These are phyloP conservation scores for Lipomyces mesembrius DNA, from an alignment of 805 yeast genomes.

Conservation along the genomic window DNA sequence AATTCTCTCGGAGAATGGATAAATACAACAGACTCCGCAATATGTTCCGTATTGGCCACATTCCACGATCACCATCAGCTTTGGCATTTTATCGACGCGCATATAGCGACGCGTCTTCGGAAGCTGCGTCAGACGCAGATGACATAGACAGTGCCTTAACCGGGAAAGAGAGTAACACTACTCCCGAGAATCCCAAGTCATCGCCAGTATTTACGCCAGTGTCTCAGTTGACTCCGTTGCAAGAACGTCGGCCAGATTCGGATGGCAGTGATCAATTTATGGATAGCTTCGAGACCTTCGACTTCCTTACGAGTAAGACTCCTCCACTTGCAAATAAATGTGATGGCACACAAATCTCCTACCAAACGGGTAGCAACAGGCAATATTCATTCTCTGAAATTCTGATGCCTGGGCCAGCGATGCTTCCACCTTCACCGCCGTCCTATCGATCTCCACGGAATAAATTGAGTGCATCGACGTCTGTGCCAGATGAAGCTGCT, in stretches of 20 bases:
- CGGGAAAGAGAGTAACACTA: neutral
- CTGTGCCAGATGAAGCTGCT: neutral
- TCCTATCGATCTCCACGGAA: neutral
- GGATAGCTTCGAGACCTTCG: conserved; percentile 26
- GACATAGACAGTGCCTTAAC: neutral
- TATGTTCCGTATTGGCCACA: conserved; percentile 21
- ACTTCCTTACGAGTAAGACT: neutral
- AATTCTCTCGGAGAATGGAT: conserved; percentile 7
- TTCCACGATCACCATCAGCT: conserved; percentile 30
- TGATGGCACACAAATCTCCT: neutral
- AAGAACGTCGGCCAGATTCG: conserved; percentile 12
- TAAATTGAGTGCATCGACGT: neutral
- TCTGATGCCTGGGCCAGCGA: too few relatives aligned
- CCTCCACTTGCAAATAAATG: neutral
- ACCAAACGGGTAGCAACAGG: neutral
- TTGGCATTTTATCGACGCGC: conserved; percentile 28
- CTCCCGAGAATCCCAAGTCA: neutral
- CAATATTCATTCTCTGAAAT: neutral
- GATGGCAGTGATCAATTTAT: conserved; percentile 21
- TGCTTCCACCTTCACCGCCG: neutral
- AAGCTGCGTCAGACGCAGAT: conserved; percentile 16
- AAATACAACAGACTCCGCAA: conserved; percentile 11
- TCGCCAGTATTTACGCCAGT: neutral
- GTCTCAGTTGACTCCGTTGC: neutral
- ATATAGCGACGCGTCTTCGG: conserved; percentile 31